Evolutionary conservation across 2,329 filamentous ascomycete genomes (phyloP).

Genomic region (Fusarium humuli): DNA sequence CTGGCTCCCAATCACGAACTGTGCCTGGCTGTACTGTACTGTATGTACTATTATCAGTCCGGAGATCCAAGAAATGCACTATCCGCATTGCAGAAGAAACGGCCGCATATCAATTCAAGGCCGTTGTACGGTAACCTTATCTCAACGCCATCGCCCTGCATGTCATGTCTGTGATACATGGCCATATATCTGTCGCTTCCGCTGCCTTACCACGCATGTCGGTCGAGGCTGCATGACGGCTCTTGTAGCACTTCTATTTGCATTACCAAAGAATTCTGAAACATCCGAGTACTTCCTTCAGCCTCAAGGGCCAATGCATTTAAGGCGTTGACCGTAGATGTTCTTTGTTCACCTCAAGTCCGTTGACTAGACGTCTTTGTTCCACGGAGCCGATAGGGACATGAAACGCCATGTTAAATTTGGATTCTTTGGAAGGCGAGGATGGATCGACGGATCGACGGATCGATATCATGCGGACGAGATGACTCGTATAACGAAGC

Average conservation of each 20-base stretch:
- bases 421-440: background rate
- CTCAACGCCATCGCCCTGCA: conserved; percentile 32
- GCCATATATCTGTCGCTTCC: conserved; percentile 39
- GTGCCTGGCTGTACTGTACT: conserved; percentile 28
- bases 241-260: conserved; percentile 27
- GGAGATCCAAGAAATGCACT: conserved; percentile 40
- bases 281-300: background rate
- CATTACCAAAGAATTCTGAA: conserved; percentile 26
- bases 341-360: conserved; percentile 21
- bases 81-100: conserved; percentile 38
- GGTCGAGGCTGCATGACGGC: background rate
- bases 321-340: background rate
- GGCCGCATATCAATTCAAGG: conserved; percentile 41
- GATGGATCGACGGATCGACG: background rate
- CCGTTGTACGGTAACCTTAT: conserved; percentile 39
- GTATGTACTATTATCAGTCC: conserved; percentile 38
- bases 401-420: conserved; percentile 2
- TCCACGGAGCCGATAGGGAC: background rate
- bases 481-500: conserved; percentile 6
- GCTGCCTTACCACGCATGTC: conserved; percentile 19
- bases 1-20: conserved; percentile 43
- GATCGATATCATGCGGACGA: background rate
- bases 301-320: conserved; percentile 12
- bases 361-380: conserved; percentile 17
- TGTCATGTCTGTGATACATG: conserved; percentile 31